Evolutionary conservation across 2,329 filamentous ascomycete genomes (phyloP).

Genomic region (Coleophoma eucalyptorum): DNA sequence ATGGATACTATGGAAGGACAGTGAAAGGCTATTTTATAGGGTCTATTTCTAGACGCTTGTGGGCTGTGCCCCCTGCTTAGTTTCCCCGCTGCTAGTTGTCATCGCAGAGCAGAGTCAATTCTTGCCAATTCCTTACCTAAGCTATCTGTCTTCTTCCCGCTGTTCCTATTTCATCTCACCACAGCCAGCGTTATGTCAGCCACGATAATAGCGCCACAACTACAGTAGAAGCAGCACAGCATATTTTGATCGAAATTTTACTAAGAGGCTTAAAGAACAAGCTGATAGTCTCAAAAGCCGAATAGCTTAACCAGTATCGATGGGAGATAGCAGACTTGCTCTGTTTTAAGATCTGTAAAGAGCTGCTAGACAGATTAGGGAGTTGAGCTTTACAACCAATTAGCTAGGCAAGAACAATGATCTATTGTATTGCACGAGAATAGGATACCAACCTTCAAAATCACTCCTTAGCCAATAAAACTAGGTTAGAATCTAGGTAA

Average conservation of each 20-base stretch:
- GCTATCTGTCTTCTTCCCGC: neutral
- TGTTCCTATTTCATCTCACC: constrained; percentile 3
- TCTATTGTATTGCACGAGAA: constrained; percentile 25
- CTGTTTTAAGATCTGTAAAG: constrained; percentile 9
- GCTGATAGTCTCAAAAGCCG: constrained; percentile 16
- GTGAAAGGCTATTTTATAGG: too few species aligned
- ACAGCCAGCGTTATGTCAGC: constrained; percentile 4
- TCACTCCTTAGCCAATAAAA: constrained; percentile 28
- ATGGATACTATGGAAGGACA: too few species aligned
- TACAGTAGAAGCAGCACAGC: constrained; percentile 4
- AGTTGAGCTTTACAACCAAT: constrained; percentile 8
- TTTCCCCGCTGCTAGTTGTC: constrained; percentile 3
- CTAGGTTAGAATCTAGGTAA: too few species aligned
- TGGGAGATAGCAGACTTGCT: constrained; percentile 26
- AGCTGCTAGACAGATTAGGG: constrained; percentile 4
- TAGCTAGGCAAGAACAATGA: constrained; percentile 27
- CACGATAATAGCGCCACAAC: constrained; percentile 1
- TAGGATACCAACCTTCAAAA: constrained; percentile 30
- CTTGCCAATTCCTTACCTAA: too few species aligned
- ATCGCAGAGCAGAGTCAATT: neutral
- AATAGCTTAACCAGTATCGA: constrained; percentile 25
- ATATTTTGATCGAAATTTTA: constrained; percentile 12
- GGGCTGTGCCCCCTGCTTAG: neutral
- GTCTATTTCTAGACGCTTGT: constrained; percentile 4
- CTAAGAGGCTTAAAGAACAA: constrained; percentile 14